These are phyloP conservation scores for Neurospora sp. DNA, from an alignment of 495 filamentous ascomycete species.

Conservation along the genomic window DNA sequence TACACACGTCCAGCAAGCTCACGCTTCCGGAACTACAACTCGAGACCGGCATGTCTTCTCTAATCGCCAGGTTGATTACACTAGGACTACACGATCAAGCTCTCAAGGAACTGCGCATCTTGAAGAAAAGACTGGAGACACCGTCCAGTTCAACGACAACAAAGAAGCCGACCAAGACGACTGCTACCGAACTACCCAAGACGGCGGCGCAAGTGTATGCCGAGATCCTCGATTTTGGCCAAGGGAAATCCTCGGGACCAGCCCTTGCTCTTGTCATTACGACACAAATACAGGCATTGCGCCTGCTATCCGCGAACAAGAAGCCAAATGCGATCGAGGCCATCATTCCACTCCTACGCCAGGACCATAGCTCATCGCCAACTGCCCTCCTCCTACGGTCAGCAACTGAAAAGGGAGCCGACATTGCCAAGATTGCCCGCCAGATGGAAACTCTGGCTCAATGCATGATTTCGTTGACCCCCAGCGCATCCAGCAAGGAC, in stretches of 20 bases:
- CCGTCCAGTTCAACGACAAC: constrained; percentile 17
- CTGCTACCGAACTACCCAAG: constrained; percentile 18
- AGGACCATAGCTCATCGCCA: constrained; percentile 50
- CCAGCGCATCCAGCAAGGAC: constrained; percentile 43
- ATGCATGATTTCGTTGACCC: constrained; percentile 52
- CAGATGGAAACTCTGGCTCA: constrained; percentile 65
- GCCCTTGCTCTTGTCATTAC: constrained; percentile 39
- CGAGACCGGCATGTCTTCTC: constrained; percentile 70
- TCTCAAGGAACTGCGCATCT: constrained; percentile 59
- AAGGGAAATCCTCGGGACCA: constrained; percentile 24
- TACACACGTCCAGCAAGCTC: constrained; percentile 40
- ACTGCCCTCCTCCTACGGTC: constrained; percentile 48
- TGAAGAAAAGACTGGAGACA: constrained; percentile 53
- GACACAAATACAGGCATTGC: constrained; percentile 43
- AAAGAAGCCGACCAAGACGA: constrained; percentile 16
- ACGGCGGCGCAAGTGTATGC: constrained; percentile 38
- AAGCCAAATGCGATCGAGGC: constrained; percentile 44
- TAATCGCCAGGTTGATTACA: constrained; percentile 61
- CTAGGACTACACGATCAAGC: constrained; percentile 68
- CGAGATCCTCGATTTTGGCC: constrained; percentile 53
- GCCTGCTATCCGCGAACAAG: constrained; percentile 37
- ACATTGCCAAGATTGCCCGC: constrained; percentile 49
- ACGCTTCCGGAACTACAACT: constrained; percentile 58
- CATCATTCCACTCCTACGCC: constrained; percentile 28
- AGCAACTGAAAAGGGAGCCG: constrained; percentile 33